A percentile compares a stretch with the other conserved stretches of the same genome.
Conservation (phyloP, 768 basidiomycete genomes). For the Mycena kentingensis region DNA sequence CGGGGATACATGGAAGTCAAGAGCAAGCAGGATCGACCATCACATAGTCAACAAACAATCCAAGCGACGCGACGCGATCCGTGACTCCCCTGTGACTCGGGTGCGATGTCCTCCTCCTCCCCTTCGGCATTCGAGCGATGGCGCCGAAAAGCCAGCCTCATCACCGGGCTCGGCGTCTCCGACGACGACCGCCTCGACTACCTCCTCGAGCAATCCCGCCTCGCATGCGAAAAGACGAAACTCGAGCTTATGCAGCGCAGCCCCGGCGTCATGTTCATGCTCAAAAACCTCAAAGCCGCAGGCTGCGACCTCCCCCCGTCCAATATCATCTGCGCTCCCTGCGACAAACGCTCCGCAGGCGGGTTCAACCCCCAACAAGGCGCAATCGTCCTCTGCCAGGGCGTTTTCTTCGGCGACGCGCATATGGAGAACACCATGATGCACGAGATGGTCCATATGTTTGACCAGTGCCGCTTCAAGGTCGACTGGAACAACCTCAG, state of each 20-base stretch:
- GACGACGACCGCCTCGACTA: conserved; percentile 48
- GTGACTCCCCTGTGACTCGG: neutral
- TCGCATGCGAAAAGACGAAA: conserved; percentile 70
- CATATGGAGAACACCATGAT: conserved; percentile 94
- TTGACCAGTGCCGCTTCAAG: conserved; percentile 93
- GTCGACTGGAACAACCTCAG: conserved; percentile 88
- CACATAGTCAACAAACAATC: neutral
- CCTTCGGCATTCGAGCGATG: conserved; percentile 48
- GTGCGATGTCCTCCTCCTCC: neutral
- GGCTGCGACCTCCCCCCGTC: conserved; percentile 70
- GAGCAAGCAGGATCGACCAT: neutral
- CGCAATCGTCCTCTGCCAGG: conserved; percentile 83
- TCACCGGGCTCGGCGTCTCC: conserved; percentile 51
- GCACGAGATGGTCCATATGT: conserved; percentile 94
- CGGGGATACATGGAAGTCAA: conserved; percentile 12
- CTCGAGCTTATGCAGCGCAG: conserved; percentile 68
- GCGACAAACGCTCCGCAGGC: conserved; percentile 70
- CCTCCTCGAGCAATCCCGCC: conserved; percentile 37
- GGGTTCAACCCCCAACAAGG: conserved; percentile 81
- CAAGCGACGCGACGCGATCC: neutral
- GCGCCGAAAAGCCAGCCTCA: conserved; percentile 46
- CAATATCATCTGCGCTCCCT: conserved; percentile 84
- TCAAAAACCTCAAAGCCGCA: conserved; percentile 80
- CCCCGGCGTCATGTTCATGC: conserved; percentile 86
- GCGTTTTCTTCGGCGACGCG: conserved; percentile 73